Base-by-base conservation (phyloP, 345 rosid genomes). In the Eucalyptus paniculata region DNA sequence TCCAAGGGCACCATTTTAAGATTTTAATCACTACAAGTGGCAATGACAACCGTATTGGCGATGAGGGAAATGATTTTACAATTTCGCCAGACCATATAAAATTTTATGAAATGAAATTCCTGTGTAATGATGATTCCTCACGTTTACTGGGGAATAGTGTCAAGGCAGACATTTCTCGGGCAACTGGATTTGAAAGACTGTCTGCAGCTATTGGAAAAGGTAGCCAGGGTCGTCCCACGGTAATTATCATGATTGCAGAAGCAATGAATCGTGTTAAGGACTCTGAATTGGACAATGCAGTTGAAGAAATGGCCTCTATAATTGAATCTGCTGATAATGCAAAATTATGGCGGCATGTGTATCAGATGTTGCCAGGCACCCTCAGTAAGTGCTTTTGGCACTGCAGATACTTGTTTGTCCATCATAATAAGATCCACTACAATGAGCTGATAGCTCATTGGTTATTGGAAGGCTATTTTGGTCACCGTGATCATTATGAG, bases 381-480 rank as follows among this genome's bases (percentile, higher is more conserved):
- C n/a, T 60, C 32, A 60, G 6, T 6, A 60, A 28, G 67, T 60
- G 67, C 67, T 60, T 32, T 28, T 60, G 67, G 67, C 67, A 60
- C 67, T 60, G n/a, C 67, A 60, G 67, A 60, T 28, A 60, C 8
- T 28, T 60, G 56, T 51, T 51, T 58, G 30, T 58, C 65, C 65
- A 26, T 24, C 67, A 60, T 60, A 24, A 26, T 26, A 60, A 24
- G n/a, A 60, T 28, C 67, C 67, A 60, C n/a, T 60, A 90, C 87
- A 93, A 92, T 77, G 95, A 94, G 85, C 89, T 95, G 94, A 94
- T 93, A 89, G 67, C 93, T 50, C 92, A 94, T 50, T 95, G 96
- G 97, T 92, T 95, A 30, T 93, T 96, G 88, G 96, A 96, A 92
- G 97, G 97, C 87, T 94, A 88, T 90, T 93, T 95, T 65, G 95